phyloP scores from a whole-genome alignment of 805 yeast genomes.

The Suhomyces sp. region DNA sequence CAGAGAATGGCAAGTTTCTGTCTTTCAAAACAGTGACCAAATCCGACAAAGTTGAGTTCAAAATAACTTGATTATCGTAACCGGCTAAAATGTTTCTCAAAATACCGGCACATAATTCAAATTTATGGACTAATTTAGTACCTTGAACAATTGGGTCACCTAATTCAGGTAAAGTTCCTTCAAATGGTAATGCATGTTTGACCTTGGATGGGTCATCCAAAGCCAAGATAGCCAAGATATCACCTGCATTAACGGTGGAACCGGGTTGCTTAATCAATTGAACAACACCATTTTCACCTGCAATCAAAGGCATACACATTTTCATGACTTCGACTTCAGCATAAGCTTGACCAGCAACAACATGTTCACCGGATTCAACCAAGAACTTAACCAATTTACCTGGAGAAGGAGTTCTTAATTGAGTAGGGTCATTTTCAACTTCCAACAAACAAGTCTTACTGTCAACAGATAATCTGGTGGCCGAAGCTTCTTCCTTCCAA shows the following conservation, averaged over 20 bases:
- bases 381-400: slow-evolving; percentile 93
- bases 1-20: slow-evolving; percentile 85
- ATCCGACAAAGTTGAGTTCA: slow-evolving; percentile 77
- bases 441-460: slow-evolving; percentile 93
- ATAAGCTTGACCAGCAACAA: slow-evolving; percentile 85
- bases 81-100: slow-evolving; percentile 83
- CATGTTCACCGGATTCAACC: slow-evolving; percentile 94
- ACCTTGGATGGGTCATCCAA: slow-evolving; percentile 97
- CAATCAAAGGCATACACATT: slow-evolving; percentile 97
- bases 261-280: slow-evolving; percentile 97
- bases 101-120: slow-evolving; percentile 54
- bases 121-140: slow-evolving; percentile 77
- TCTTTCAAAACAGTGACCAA: slow-evolving; percentile 73
- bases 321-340: slow-evolving; percentile 99
- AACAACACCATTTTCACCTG: slow-evolving; percentile 89
- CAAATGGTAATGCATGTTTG: slow-evolving; percentile 92
- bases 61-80: slow-evolving; percentile 91
- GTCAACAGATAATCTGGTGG: slow-evolving; percentile 92
- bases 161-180: slow-evolving; percentile 86
- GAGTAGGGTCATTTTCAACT: slow-evolving; percentile 97
- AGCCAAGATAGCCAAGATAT: slow-evolving; percentile 89
- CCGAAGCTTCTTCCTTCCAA: slow-evolving; percentile 97
- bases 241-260: slow-evolving; percentile 95
- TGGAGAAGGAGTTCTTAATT: slow-evolving; percentile 97
- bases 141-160: slow-evolving; percentile 86